phyloP scores from a whole-genome alignment of 2,329 filamentous ascomycete genomes.

The Amauroascus niger region DNA sequence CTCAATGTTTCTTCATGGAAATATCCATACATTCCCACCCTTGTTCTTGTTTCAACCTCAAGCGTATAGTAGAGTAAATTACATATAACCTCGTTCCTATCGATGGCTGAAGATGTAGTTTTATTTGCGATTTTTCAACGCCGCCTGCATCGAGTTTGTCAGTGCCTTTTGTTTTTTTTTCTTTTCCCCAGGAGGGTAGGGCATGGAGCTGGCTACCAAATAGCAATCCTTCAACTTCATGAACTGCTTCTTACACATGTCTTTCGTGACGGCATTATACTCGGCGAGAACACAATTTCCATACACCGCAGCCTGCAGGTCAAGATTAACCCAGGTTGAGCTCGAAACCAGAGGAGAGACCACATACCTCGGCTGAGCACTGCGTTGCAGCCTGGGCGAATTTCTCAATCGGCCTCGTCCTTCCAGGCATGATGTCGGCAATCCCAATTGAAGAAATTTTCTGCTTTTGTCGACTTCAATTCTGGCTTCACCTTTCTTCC shows the following conservation, averaged over 20 bases:
- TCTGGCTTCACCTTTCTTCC: neutral
- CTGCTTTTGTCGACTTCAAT: neutral
- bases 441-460: neutral
- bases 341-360: neutral
- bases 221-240: slow-evolving; percentile 79
- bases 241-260: slow-evolving; percentile 83
- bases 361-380: slow-evolving; percentile 53
- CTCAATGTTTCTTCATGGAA: neutral
- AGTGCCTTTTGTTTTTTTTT: too few relatives aligned
- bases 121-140: slow-evolving; percentile 41
- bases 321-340: slow-evolving; percentile 9
- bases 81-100: too few relatives aligned
- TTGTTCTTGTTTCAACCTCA: too few relatives aligned
- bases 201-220: slow-evolving; percentile 46
- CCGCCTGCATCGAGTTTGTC: slow-evolving; percentile 34
- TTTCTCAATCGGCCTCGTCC: slow-evolving; percentile 57
- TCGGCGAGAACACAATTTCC: slow-evolving; percentile 86
- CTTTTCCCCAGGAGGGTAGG: neutral
- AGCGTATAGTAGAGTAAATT: too few relatives aligned
- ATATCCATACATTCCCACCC: too few relatives aligned
- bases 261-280: slow-evolving; percentile 81
- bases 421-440: slow-evolving; percentile 35
- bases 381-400: slow-evolving; percentile 56
- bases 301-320: slow-evolving; percentile 63
- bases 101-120: neutral